Base-by-base conservation (phyloP, 2,329 filamentous ascomycete species). In the Aspergillus intermedius region DNA sequence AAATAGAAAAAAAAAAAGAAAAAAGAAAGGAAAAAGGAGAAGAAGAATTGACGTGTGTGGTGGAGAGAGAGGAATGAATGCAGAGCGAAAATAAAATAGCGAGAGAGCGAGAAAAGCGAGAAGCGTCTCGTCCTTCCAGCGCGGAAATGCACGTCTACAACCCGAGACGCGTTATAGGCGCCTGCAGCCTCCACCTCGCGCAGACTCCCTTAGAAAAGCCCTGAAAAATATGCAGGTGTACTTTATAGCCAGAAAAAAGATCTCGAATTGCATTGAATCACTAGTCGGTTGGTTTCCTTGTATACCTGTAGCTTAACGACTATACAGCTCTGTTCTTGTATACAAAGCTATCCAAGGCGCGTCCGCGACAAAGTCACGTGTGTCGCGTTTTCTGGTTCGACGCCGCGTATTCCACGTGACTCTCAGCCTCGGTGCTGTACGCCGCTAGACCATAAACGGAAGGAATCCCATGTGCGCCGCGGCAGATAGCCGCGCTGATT, bases 81-180 rank as follows among this genome's bases (percentile, higher is more conserved):
- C 12, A 22, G 25, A 19, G 19, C 15, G 22, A 48, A 40, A 41
- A 51, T 54, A 58, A 59, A 60, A 57, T 49, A 53, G 52, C 50
- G 55, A 54, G 47, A 54, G 48, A 49, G 49, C 47, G 49, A 35
- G 44, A 35, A 49, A 46, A 48, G 51, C 49, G 53, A 54, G 53
- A 50, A 59, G 58, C 56, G 56, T 49, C 25, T 30, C 25, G 25
- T 50, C 49, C 48, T 57, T 57, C 61, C 62, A 63, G 57, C 64
- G 64, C 63, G 64, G 64, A 66, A 66, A 65, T 65, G 64, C 65
- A 67, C 64, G 65, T 63, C 66, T 67, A 62, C 63, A 66, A 50
- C 48, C 63, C 59, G 62, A 67, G 64, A 68, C 65, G 65, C 65
- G 65, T 68, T 67, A 65, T 66, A 67, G 63, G 57, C 64, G 63